Base-by-base conservation (phyloP, 345 rosid genomes). In the Luvunga scandens region DNA sequence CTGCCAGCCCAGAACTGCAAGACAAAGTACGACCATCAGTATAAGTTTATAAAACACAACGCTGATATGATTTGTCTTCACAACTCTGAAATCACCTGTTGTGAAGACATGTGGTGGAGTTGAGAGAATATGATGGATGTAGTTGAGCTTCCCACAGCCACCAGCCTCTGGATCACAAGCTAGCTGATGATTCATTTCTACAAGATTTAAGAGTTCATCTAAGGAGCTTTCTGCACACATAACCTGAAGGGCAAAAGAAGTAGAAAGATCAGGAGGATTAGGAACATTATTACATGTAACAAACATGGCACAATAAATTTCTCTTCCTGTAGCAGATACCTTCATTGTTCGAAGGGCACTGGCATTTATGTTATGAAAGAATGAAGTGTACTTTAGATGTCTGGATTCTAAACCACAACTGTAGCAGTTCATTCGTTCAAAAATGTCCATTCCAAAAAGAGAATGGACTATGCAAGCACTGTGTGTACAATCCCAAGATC, bases 1-100 rank as follows among this genome's bases (percentile, higher is more conserved):
- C 87, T 92, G 95, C 99, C 99, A 96, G 78, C 99, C 99, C 73
- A 96, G 78, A 85, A 96, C 98, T 96, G 90, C 88, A 84, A 86
- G 38, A 75, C 66, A 69, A 81, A 77, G 80, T 61, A 45, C 39
- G 56, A 66, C 8, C n/a, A 53, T 34, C 14, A 48, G 2, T 56
- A 18, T 48, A 36, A 73, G 65, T 72, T 59, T 72, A 19, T 18
- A 75, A n/a, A 28, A 75, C 36, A 73, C 25, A 80, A 34, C 28
- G 71, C 50, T 77, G 21, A 63, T 30, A 77, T 56, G 48, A 79
- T 69, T 45, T 12, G 65, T 66, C 45, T 70, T 60, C 48, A 31
- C 28, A 33, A 38, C 74, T 34, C n/a, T 28, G 50, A 73, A 66
- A 22, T 81, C 67, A 96, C 99, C 99, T 88, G 93, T 90, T 28